A percentile compares a stretch with the other conserved stretches of the same genome.
phyloP scores from a whole-genome alignment of 2,329 filamentous ascomycete genomes.

The Alternaria gaisen region DNA sequence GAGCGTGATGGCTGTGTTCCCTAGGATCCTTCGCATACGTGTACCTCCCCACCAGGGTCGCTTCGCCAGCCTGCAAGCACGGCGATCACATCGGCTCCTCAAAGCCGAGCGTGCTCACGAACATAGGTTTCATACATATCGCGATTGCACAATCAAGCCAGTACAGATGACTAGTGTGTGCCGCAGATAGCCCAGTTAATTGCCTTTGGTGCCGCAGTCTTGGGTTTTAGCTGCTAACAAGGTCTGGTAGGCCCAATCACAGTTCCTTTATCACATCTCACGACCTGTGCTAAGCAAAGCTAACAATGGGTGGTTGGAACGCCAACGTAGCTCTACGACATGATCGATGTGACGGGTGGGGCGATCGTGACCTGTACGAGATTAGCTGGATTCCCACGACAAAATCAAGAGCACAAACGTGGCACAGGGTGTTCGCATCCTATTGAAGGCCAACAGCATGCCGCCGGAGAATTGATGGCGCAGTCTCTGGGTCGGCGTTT shows the following conservation, averaged over 20 bases:
- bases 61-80: neutral
- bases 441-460: neutral
- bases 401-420: neutral
- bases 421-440: neutral
- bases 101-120: slow-evolving; percentile 10
- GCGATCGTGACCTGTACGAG: slow-evolving; percentile 5
- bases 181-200: neutral
- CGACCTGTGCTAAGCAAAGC: neutral
- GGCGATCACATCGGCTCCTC: slow-evolving; percentile 18
- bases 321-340: slow-evolving; percentile 6
- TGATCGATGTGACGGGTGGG: slow-evolving; percentile 7
- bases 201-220: slow-evolving; percentile 1
- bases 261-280: neutral
- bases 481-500: neutral
- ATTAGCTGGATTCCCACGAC: neutral
- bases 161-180: neutral
- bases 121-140: slow-evolving; percentile 4
- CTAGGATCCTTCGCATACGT: neutral
- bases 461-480: slow-evolving; percentile 3
- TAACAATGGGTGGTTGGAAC: neutral
- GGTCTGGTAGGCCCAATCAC: slow-evolving; percentile 8
- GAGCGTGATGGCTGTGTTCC: neutral
- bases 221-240: slow-evolving; percentile 5
- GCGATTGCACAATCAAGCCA: slow-evolving; percentile 5
- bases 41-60: slow-evolving; percentile 1